phyloP scores from a whole-genome alignment of 1,139 yeast species.

The Kurtzmaniella natalensis region DNA sequence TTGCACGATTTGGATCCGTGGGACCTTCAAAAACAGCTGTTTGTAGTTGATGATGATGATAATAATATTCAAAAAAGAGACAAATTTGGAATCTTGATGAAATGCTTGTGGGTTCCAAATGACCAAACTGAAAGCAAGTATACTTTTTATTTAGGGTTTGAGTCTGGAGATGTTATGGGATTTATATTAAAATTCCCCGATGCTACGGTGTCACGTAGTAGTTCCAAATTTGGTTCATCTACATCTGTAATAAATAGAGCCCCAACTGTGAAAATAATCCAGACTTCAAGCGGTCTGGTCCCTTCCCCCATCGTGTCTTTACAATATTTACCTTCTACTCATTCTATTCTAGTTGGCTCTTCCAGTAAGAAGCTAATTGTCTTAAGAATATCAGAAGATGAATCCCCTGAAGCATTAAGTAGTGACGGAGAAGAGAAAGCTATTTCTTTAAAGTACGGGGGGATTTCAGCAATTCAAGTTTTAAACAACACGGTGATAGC shows the following conservation, averaged over 20 bases:
- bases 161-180: constrained; percentile 50
- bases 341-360: constrained; percentile 40
- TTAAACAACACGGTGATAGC: constrained; percentile 12
- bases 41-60: constrained; percentile 10
- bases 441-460: constrained; percentile 17
- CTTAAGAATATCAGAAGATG: constrained; percentile 9
- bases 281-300: constrained; percentile 18
- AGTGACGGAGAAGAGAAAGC: constrained; percentile 7
- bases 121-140: neutral
- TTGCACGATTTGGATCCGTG: constrained; percentile 19
- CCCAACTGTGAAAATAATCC: constrained; percentile 15
- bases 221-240: neutral
- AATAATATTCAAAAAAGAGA: constrained; percentile 19
- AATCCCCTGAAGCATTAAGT: neutral
- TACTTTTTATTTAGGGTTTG: constrained; percentile 47
- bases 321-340: constrained; percentile 13
- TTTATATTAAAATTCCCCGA: constrained; percentile 15
- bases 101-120: constrained; percentile 27
- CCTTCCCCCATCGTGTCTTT: constrained; percentile 53
- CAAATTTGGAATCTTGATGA: constrained; percentile 56
- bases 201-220: neutral
- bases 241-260: constrained; percentile 20
- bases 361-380: constrained; percentile 25
- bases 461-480: constrained; percentile 13
- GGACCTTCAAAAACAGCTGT: constrained; percentile 6